Evolutionary conservation across 805 yeast genomes (phyloP).

Genomic region (Kuraishia borneana): DNA sequence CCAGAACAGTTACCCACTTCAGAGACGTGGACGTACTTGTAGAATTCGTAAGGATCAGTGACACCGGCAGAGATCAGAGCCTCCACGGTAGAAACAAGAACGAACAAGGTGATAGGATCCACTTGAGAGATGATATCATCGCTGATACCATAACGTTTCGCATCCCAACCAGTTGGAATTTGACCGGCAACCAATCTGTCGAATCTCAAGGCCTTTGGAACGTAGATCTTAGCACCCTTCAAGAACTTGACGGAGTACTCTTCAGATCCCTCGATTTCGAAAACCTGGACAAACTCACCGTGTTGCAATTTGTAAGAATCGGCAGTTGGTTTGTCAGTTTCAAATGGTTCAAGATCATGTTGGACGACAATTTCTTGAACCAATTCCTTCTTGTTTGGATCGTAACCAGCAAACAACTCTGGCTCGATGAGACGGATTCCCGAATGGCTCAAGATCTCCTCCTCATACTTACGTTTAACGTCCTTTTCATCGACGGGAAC

Average conservation of each 20-base stretch:
- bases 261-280: slow-evolving; percentile 80
- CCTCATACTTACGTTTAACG: slow-evolving; percentile 85
- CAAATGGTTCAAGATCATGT: slow-evolving; percentile 94
- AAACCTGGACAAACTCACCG: slow-evolving; percentile 86
- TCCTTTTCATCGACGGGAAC: slow-evolving; percentile 93
- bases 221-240: slow-evolving; percentile 83
- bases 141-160: slow-evolving; percentile 86
- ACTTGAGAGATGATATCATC: slow-evolving; percentile 92
- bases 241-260: slow-evolving; percentile 84
- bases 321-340: slow-evolving; percentile 90
- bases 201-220: slow-evolving; percentile 77
- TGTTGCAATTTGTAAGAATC: slow-evolving; percentile 89
- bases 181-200: slow-evolving; percentile 83
- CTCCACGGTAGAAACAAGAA: slow-evolving; percentile 89
- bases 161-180: slow-evolving; percentile 98
- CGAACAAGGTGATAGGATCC: slow-evolving; percentile 90
- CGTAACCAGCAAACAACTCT: slow-evolving; percentile 86
- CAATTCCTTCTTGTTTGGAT: slow-evolving; percentile 87
- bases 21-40: slow-evolving; percentile 95
- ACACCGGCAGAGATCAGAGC: slow-evolving; percentile 91
- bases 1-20: slow-evolving; percentile 99
- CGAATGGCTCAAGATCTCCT: slow-evolving; percentile 77
- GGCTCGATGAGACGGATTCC: slow-evolving; percentile 98
- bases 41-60: slow-evolving; percentile 97
- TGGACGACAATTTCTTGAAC: slow-evolving; percentile 94